Base-by-base conservation (phyloP, 176 grass and related monocot genomes). In the Leersia perrieri region DNA sequence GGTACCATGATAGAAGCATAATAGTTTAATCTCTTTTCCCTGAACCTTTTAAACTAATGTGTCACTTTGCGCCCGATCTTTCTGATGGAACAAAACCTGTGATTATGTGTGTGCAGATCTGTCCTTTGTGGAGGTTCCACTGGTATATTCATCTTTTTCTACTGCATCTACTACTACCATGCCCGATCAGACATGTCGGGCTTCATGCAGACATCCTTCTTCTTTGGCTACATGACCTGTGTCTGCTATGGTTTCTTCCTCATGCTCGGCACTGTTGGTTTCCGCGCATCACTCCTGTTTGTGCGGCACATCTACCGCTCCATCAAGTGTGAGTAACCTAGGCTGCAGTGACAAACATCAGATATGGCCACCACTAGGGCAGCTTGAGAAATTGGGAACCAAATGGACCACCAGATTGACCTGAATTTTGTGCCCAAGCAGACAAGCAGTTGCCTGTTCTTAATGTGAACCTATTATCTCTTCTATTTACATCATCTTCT, bases 151-250 rank as follows among this genome's bases (percentile, higher is more conserved):
- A 74, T 97, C 65, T 92, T 94, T 23, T 89, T 93, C 83, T 97
- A 97, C 87, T 94, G 94, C 87, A 90, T 91, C 85, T 97, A 97
- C 87, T 97, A 97, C 85, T 97, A 97, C 62, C 88, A 87, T 11
- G 94, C 92, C 23, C 88, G 94, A 25, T 97, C 94, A 20, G 91
- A 94, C 71, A 97, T 97, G 94, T 97, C 94, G 32, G 94, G 92
- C 38, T 97, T 97, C 91, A 94, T 97, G 94, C 94, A 97, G 74
- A 97, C 91, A 3, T 94, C 94, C 0, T 97, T 97, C 88, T 97
- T 97, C 91, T 97, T 97, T 33, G 94, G 94, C 55, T 97, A 97
- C 87, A 97, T 97, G 94, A 91, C 94, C 68, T 97, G 94, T 5
- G 84, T 94, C 86, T 97, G 94, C 90, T 97, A 90, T 11, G 90